Percentiles rank a stretch among this genome's conserved stretches.
Evolutionary conservation across 257 asterid genomes (phyloP).

Genomic region (Echites panduratus): DNA sequence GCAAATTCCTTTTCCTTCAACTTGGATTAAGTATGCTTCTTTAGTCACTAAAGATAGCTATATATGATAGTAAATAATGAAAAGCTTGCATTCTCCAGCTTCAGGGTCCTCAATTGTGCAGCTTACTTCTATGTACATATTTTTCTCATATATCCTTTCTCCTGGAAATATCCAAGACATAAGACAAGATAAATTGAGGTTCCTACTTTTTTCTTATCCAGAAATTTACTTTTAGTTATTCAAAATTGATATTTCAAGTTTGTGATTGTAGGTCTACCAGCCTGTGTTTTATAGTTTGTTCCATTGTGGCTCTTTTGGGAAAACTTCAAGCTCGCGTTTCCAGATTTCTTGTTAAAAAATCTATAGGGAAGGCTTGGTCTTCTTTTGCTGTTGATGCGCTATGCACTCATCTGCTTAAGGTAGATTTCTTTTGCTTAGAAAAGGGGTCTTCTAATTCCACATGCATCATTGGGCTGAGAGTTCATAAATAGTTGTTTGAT

Average conservation of each 20-base stretch:
- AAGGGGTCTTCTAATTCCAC: neutral
- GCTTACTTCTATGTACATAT: neutral
- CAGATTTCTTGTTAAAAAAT: slow-evolving; percentile 40
- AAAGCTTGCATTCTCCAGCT: neutral
- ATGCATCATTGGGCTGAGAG: neutral
- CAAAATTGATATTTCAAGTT: neutral
- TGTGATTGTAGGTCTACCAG: slow-evolving; percentile 43
- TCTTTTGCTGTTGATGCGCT: slow-evolving; percentile 57
- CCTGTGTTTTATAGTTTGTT: slow-evolving; percentile 45
- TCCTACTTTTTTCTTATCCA: neutral
- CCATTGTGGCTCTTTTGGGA: slow-evolving; percentile 56
- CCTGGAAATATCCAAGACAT: neutral
- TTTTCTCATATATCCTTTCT: neutral
- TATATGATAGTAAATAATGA: neutral
- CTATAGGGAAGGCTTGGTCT: slow-evolving; percentile 67
- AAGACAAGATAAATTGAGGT: neutral
- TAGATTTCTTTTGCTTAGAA: slow-evolving; percentile 18
- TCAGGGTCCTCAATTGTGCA: neutral
- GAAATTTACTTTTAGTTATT: slow-evolving; percentile 5
- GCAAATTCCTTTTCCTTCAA: neutral
- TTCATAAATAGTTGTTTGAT: neutral
- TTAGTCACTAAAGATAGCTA: neutral
- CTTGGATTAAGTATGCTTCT: neutral
- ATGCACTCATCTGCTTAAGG: slow-evolving; percentile 63
- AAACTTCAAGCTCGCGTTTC: slow-evolving; percentile 45